phyloP scores from a whole-genome alignment of 345 rosid species.

The Eucalyptus decipiens region DNA sequence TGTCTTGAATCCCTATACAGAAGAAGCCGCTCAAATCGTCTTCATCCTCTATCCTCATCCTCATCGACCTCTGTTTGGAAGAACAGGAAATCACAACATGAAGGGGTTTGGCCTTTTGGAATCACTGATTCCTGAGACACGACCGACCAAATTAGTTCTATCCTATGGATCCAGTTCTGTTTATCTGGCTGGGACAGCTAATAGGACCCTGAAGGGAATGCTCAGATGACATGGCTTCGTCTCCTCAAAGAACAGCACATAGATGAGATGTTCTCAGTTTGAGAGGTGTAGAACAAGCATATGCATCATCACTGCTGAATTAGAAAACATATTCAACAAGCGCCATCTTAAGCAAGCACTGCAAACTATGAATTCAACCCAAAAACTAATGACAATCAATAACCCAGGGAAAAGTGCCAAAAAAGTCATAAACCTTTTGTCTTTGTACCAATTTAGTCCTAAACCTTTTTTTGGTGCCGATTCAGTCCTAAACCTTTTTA shows the following conservation, averaged over 20 bases:
- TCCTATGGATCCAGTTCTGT: neutral
- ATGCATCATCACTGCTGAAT: neutral
- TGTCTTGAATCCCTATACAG: neutral
- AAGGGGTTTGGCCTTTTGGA: neutral
- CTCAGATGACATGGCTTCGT: neutral
- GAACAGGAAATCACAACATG: neutral
- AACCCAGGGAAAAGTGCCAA: no score
- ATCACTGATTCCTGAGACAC: neutral
- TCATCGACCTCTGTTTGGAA: neutral
- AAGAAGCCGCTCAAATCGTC: neutral
- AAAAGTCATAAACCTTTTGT: no score
- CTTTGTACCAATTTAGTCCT: no score
- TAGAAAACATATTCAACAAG: neutral
- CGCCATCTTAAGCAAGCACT: neutral
- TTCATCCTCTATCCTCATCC: neutral
- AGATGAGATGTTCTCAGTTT: neutral
- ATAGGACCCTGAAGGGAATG: neutral
- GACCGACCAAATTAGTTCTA: neutral
- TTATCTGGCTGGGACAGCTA: neutral
- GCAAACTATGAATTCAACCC: neutral
- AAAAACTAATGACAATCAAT: no score
- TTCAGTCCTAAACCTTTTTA: no score
- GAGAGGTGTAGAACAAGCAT: neutral
- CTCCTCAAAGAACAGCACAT: neutral
- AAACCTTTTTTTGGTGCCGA: no score